These are phyloP conservation scores for Candida sp. DNA, from an alignment of 1,139 yeast species.

Conservation along the genomic window DNA sequence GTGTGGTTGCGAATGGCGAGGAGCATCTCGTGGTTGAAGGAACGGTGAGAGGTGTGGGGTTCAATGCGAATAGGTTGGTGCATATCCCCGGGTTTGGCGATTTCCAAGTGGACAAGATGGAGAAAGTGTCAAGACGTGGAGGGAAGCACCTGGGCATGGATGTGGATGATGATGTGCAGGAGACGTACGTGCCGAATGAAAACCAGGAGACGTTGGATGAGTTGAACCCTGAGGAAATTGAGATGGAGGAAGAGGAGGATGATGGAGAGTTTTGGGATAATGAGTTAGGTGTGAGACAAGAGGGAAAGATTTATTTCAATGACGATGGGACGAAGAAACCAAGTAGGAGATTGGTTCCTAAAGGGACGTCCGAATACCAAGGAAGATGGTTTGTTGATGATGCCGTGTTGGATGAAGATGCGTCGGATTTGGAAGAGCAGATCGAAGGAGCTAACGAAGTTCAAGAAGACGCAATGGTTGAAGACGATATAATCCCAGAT, in stretches of 20 bases:
- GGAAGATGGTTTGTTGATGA: conserved; percentile 87
- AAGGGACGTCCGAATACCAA: conserved; percentile 93
- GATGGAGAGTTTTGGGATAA: conserved; percentile 12
- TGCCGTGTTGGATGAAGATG: conserved; percentile 45
- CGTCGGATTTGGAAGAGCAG: conserved; percentile 52
- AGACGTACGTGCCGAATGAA: conserved; percentile 49
- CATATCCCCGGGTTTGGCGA: conserved; percentile 94
- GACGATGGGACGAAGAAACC: conserved; percentile 37
- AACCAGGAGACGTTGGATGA: conserved; percentile 71
- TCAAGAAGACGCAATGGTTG: conserved; percentile 45
- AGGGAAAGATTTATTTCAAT: conserved; percentile 64
- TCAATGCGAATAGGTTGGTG: conserved; percentile 74
- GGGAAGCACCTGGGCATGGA: conserved; percentile 27
- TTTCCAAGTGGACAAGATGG: conserved; percentile 75
- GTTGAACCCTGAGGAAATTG: conserved; percentile 62
- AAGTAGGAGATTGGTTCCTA: conserved; percentile 61
- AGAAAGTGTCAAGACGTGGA: conserved; percentile 35
- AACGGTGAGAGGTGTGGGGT: conserved; percentile 84
- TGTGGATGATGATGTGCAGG: conserved; percentile 23
- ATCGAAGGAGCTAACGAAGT: conserved; percentile 20
- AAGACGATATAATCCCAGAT: conserved; percentile 27
- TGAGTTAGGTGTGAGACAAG: conserved; percentile 64
- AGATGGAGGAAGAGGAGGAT: conserved; percentile 51
- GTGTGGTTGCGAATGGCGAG: conserved; percentile 29
- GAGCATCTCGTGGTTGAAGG: conserved; percentile 68